These are phyloP conservation scores for Physcomitrium patens DNA, from an alignment of 225 moss, liverwort and hornwort species.

Conservation along the genomic window DNA sequence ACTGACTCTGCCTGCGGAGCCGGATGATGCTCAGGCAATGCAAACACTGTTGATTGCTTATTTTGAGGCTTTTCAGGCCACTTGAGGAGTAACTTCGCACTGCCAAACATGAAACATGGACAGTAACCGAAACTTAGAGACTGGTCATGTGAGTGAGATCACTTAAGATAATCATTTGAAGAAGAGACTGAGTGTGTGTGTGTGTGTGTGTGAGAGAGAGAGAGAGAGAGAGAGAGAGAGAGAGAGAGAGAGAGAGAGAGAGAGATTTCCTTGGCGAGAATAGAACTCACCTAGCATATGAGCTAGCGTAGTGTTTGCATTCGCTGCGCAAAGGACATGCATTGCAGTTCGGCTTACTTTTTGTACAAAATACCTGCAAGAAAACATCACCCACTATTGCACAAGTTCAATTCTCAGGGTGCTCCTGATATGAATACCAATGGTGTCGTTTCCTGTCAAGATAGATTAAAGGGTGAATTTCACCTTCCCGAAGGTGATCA, in stretches of 20 bases:
- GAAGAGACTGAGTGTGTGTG: too few relatives aligned
- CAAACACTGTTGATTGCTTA: constrained; percentile 33
- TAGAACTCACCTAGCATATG: constrained; percentile 64
- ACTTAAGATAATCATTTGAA: too few relatives aligned
- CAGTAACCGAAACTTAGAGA: not conserved
- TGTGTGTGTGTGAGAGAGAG: too few relatives aligned
- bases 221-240: too few relatives aligned
- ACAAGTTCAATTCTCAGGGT: constrained; percentile 24
- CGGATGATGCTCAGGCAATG: constrained; percentile 35
- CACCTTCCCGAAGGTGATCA: constrained; percentile 99
- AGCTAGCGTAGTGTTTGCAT: constrained; percentile 83
- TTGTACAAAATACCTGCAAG: constrained; percentile 95
- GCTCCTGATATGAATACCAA: constrained; percentile 18
- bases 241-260: too few relatives aligned
- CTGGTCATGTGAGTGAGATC: too few relatives aligned
- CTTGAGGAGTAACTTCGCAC: constrained; percentile 62
- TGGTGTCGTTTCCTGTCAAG: constrained; percentile 26
- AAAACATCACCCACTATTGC: constrained; percentile 25
- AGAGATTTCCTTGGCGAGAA: too few relatives aligned
- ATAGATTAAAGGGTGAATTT: constrained; percentile 28
- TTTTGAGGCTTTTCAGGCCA: constrained; percentile 38
- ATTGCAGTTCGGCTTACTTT: constrained; percentile 93
- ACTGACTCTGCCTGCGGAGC: constrained; percentile 20
- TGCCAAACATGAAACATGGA: constrained; percentile 40
- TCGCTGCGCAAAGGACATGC: constrained; percentile 85